Conservation (phyloP, 139 green algal species). For the Bryopsis sp. region DNA sequence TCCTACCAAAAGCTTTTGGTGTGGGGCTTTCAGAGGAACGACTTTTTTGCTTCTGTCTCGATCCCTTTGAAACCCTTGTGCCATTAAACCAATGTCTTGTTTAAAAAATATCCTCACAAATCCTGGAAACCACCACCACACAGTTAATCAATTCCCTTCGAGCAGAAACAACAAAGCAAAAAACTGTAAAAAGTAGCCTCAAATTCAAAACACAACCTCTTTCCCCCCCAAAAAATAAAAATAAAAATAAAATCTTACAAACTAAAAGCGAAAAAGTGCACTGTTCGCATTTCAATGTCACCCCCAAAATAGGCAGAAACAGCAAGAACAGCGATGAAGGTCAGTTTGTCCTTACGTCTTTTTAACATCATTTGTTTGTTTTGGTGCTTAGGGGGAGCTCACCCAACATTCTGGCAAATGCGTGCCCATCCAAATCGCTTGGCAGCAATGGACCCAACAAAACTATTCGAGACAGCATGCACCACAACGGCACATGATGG, state of each 20-base stretch:
- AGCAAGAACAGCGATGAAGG: no score
- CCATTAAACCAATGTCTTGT: conserved; percentile 26
- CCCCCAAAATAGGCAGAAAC: no score
- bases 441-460: conserved; percentile 62
- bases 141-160: background rate
- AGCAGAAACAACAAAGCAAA: background rate
- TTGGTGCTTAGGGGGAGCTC: background rate
- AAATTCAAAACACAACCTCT: no score
- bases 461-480: conserved; percentile 44
- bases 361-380: no score
- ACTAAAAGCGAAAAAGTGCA: no score
- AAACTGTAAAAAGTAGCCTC: background rate
- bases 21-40: conserved; percentile 36
- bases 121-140: background rate
- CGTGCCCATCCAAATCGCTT: conserved; percentile 51
- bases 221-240: no score
- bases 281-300: no score
- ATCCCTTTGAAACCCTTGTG: conserved; percentile 61
- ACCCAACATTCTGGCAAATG: conserved; percentile 41
- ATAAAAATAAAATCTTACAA: no score
- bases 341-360: no score
- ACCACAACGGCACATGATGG: conserved; percentile 51
- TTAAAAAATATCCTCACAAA: conserved; percentile 7
- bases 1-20: conserved; percentile 47
- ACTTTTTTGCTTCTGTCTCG: conserved; percentile 36